Evolutionary conservation across 164 flowering plant genomes (phyloP), one percentile per base, ranked within the genome.

Genomic region (Annona squamosa): DNA sequence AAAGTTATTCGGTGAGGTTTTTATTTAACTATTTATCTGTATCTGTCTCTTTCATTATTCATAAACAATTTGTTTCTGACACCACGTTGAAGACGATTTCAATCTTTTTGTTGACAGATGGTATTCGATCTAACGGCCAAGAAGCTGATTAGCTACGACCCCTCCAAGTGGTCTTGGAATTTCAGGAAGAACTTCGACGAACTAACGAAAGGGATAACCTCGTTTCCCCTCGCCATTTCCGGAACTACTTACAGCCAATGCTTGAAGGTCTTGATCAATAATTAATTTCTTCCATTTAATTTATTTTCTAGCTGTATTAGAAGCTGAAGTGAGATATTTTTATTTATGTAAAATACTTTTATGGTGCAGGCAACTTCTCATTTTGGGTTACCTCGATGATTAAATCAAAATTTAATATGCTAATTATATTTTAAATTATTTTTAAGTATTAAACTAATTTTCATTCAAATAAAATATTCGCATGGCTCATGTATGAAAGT

Each of bases 241-340:
- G 87, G 87, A 4, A 85, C 87, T 41, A 73, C 83, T 64, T 85
- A 73, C 62, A 74, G 78, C 65, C 77, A 74, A 78, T 81, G 85
- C 70, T 63, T 83, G 56, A 76, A 83, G 84, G 86, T 84, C 68
- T 2, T 13, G 19, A 61, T 72, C 46, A 37, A 6, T 43, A 26
- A 26, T 26, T 26, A 26, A 26, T 26, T 26, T 26, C 37, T 26
- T 26, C 37, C 37, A 26, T 26, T 26, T 26, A 26, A 26, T 26
- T 26, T 26, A 1, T 26, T 26, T 26, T 26, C 37, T 26, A 1
- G 37, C 1, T 26, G 37, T 26, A 26, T 26, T 26, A 26, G 37
- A 26, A 26, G 37, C 37, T 26, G 37, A 26, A 26, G 37, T 26
- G 37, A 1, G 37, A 26, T 4, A 64, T 5, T 64, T 18, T 19